Evolutionary conservation across 345 rosid genomes (phyloP).

Genomic region (Linum usitatissimum): DNA sequence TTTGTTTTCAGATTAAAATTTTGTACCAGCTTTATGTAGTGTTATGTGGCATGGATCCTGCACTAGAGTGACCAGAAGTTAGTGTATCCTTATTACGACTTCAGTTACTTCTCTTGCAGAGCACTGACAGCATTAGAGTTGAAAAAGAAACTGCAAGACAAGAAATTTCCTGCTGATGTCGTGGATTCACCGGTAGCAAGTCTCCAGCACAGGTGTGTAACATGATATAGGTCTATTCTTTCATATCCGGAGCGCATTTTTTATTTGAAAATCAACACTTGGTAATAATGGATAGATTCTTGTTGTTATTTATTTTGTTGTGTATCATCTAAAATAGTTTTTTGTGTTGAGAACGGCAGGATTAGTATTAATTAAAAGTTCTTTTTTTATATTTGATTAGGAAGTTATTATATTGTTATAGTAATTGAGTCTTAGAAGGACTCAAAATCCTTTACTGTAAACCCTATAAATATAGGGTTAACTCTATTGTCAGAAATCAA

Average conservation of each 20-base stretch:
- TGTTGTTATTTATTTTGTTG: slow-evolving; percentile 1
- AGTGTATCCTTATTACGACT: neutral
- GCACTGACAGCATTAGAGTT: slow-evolving; percentile 61
- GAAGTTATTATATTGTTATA: no score
- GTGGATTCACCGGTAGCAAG: slow-evolving; percentile 41
- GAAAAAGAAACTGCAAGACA: slow-evolving; percentile 58
- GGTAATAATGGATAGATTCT: neutral
- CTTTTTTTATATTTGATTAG: no score
- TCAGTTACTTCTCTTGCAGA: slow-evolving; percentile 26
- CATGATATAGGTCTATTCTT: neutral
- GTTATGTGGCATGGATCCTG: no score
- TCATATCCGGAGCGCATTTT: neutral
- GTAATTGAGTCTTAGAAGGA: no score
- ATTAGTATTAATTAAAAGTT: no score
- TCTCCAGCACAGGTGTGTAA: slow-evolving; percentile 43
- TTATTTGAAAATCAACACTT: neutral
- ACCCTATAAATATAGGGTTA: no score
- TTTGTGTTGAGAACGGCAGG: no score
- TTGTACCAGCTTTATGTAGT: no score
- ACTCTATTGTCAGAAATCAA: no score
- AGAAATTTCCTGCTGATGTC: slow-evolving; percentile 38
- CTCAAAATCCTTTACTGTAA: no score
- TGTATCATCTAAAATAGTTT: neutral
- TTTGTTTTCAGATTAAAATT: no score
- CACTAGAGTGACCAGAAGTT: neutral